Percentiles rank a stretch among this genome's conserved stretches.
phyloP scores from a whole-genome alignment of 306 rosid species.

The Carpinus fangiana region DNA sequence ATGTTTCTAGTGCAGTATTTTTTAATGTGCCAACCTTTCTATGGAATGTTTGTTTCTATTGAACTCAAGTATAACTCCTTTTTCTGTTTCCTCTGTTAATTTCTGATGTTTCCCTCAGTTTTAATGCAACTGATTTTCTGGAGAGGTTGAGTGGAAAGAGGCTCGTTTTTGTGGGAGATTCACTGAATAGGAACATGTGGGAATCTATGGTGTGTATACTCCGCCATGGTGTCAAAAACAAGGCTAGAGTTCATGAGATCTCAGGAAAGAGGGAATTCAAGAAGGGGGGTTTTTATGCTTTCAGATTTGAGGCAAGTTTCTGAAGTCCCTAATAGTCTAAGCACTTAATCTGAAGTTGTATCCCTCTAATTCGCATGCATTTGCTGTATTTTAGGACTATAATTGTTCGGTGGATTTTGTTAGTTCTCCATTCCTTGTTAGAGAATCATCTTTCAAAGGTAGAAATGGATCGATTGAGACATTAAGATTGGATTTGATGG shows the following conservation, averaged over 20 bases:
- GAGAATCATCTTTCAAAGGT: slow-evolving; percentile 64
- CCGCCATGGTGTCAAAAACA: slow-evolving; percentile 56
- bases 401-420: slow-evolving; percentile 90
- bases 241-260: slow-evolving; percentile 69
- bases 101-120: slow-evolving; percentile 43
- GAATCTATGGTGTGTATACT: slow-evolving; percentile 87
- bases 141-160: slow-evolving; percentile 72
- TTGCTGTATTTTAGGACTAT: slow-evolving; percentile 63
- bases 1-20: background rate
- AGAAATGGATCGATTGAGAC: slow-evolving; percentile 70
- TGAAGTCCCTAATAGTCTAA: background rate
- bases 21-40: background rate
- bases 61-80: background rate
- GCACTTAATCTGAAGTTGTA: background rate
- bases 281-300: slow-evolving; percentile 78
- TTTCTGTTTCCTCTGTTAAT: slow-evolving; percentile 19
- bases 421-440: slow-evolving; percentile 81
- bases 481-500: slow-evolving; percentile 92
- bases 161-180: slow-evolving; percentile 91
- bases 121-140: slow-evolving; percentile 90
- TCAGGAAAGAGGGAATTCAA: slow-evolving; percentile 81
- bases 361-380: slow-evolving; percentile 11
- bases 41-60: background rate
- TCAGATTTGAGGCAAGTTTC: slow-evolving; percentile 86
- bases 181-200: slow-evolving; percentile 97